phyloP scores from a whole-genome alignment of 208 protist genomes.

The Zelonia costaricensis region DNA sequence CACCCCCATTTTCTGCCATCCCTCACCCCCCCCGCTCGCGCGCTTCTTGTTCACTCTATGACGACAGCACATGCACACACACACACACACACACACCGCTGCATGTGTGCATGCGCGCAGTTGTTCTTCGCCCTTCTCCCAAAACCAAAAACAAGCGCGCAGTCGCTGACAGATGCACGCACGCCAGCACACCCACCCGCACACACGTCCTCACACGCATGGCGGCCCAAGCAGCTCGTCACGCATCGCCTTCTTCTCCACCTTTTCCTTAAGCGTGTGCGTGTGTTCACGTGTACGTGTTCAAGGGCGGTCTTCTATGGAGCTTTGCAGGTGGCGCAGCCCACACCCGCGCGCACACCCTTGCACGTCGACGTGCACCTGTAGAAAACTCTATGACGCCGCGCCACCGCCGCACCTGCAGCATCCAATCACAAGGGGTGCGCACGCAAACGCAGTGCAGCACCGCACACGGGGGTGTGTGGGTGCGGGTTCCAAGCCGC shows the following conservation, averaged over 20 bases:
- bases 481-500: too few relatives aligned
- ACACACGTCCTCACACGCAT: background rate
- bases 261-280: background rate
- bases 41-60: too few relatives aligned
- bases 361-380: background rate
- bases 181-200: background rate
- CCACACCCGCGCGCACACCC: slow-evolving; percentile 1
- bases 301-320: too few relatives aligned
- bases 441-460: background rate
- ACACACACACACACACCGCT: too few relatives aligned
- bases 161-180: background rate
- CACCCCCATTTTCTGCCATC: background rate
- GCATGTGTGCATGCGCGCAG: background rate
- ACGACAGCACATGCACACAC: too few relatives aligned
- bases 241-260: too few relatives aligned
- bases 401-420: background rate
- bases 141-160: background rate
- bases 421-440: too few relatives aligned
- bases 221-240: too few relatives aligned
- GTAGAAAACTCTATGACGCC: background rate
- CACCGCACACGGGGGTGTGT: background rate
- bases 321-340: too few relatives aligned
- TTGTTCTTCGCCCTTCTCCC: background rate
- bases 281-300: background rate
- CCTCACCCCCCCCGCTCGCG: background rate